Percentiles rank a stretch among this genome's conserved stretches.
phyloP scores from a whole-genome alignment of 305 asterid species.

The Fraxinus paxiana region DNA sequence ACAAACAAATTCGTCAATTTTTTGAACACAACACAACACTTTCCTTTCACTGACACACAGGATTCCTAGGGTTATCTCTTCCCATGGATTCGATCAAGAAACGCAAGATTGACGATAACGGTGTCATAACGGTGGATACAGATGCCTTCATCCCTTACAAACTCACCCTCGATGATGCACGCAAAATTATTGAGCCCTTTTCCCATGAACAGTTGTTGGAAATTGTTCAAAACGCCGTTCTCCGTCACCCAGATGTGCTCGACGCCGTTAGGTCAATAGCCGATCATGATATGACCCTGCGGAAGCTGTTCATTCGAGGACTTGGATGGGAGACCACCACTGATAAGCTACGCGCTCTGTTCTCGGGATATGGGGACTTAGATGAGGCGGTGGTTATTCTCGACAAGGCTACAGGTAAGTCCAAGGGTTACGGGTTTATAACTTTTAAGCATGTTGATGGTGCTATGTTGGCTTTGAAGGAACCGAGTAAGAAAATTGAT shows the following conservation, averaged over 20 bases:
- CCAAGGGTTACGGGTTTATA: constrained; percentile 73
- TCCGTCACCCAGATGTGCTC: constrained; percentile 67
- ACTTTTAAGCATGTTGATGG: constrained; percentile 81
- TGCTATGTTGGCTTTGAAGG: constrained; percentile 67
- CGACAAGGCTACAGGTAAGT: constrained; percentile 71
- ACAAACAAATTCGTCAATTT: neutral
- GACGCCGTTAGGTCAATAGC: constrained; percentile 59
- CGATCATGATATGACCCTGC: constrained; percentile 56
- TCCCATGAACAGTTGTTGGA: constrained; percentile 56
- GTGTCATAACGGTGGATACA: constrained; percentile 31
- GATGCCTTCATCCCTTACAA: constrained; percentile 32
- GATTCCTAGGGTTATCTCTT: constrained; percentile 18
- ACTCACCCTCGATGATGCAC: constrained; percentile 61
- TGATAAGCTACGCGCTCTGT: constrained; percentile 60
- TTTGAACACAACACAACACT: neutral
- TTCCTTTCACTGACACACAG: neutral
- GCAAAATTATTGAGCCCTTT: constrained; percentile 58
- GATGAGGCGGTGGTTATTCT: constrained; percentile 83
- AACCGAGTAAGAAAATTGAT: constrained; percentile 74
- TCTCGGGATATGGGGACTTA: constrained; percentile 60
- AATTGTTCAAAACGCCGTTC: constrained; percentile 52
- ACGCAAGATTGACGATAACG: constrained; percentile 65
- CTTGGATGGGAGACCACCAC: constrained; percentile 86
- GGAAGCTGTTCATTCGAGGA: constrained; percentile 86
- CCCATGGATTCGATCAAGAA: constrained; percentile 61